Base-by-base conservation (phyloP, 1,284 basidiomycete species). In the Cystobasidium sp. region DNA sequence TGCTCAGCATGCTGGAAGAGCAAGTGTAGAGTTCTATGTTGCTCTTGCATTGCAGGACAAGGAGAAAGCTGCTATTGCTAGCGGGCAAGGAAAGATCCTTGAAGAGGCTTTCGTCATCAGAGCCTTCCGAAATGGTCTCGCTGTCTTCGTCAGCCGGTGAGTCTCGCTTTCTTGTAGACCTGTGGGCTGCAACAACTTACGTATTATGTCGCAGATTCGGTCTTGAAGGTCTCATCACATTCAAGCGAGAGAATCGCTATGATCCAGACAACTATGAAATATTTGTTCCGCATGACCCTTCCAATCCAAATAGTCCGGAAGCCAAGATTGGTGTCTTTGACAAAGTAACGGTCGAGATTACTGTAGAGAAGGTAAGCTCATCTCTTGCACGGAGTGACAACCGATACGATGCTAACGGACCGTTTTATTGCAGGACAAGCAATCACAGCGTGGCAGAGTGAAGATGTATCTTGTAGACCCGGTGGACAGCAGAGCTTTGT, bases 1-100 rank as follows among this genome's bases (percentile, higher is more conserved):
- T 86, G 97, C 95, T 0, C 97, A 99, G 82, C 96, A 96, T 90
- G 97, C 97, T 0, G 89, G 94, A 1, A 86, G 97, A 10, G 96
- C 97, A 0, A 94, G 92, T 79, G 91, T 98, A 43, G 95, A 99
- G 84, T 99, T 98, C 80, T 98, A 97, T 80, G 95, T 99, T 58
- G 94, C 95, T 0, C 84, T 99, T 14, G 93, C 94, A 1, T 85
- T 99, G 77, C 93, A 82, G 65, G 80, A 81, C 31, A 78, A 79
- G 56, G 79, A 83, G 68, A 77, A 93, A 79, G 88, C 87, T 0
- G 85, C 91, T 8, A 88, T 88, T 9, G 79, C 79, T 64, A 72
- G 86, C 86, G 79, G 83, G 78, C 79, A 78, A 76, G 85, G 80
- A n/a, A 83, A 81, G 58, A 89, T 90, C 9, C 83, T 83, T 4